A percentile compares a stretch with the other conserved stretches of the same genome.
Evolutionary conservation across 345 rosid species (phyloP).

Genomic region (Dovyalis caffra): DNA sequence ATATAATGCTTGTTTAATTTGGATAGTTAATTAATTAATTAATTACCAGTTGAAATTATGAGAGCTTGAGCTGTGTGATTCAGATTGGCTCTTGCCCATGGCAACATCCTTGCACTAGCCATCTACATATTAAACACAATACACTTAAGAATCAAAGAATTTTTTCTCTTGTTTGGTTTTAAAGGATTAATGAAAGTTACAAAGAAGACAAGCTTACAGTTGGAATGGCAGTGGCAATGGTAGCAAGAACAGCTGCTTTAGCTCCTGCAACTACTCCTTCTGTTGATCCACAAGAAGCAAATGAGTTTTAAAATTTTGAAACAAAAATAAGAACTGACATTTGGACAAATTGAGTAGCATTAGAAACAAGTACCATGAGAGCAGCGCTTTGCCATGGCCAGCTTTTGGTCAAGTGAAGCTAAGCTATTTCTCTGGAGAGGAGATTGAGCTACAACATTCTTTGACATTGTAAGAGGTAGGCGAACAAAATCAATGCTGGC

Average conservation of each 20-base stretch:
- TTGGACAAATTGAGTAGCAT: constrained; percentile 1
- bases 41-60: constrained; percentile 61
- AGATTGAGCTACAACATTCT: constrained; percentile 44
- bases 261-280: constrained; percentile 89
- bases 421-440: constrained; percentile 41
- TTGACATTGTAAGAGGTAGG: constrained; percentile 35
- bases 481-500: not conserved
- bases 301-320: not conserved
- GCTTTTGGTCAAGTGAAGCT: constrained; percentile 55
- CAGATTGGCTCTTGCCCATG: constrained; percentile 87
- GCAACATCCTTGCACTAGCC: constrained; percentile 68
- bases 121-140: constrained; percentile 33
- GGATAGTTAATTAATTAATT: not conserved
- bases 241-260: constrained; percentile 72
- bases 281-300: constrained; percentile 25
- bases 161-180: not conserved
- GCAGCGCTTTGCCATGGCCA: constrained; percentile 61
- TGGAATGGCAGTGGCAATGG: constrained; percentile 72
- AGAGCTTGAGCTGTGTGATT: constrained; percentile 97
- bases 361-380: constrained; percentile 38
- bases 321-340: not conserved
- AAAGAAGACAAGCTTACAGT: constrained; percentile 62
- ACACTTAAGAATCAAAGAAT: not conserved
- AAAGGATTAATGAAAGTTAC: not conserved
- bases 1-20: not conserved